Evolutionary conservation across 192 early-diverging fungal species (phyloP).

Genomic region (Backusella macrospora): DNA sequence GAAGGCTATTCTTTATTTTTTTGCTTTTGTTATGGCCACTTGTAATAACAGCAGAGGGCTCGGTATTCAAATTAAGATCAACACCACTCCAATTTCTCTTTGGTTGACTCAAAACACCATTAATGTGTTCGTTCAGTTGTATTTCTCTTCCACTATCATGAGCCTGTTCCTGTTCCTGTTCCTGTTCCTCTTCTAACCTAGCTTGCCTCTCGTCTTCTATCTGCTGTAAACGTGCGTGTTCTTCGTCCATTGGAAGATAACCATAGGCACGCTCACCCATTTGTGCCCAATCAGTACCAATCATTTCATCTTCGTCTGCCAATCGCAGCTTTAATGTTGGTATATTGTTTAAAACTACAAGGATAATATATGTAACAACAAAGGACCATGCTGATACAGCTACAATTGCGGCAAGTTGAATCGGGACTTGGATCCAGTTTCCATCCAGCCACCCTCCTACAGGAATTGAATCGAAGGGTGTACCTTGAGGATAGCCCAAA

Average conservation of each 20-base stretch:
- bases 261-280: conserved; percentile 80
- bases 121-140: conserved; percentile 4
- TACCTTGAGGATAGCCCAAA: conserved; percentile 56
- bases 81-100: conserved; percentile 1
- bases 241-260: conserved; percentile 37
- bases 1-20: not conserved
- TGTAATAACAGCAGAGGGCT: not conserved
- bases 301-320: conserved; percentile 67
- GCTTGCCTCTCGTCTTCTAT: not conserved
- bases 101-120: not conserved
- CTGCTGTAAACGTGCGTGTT: conserved; percentile 12
- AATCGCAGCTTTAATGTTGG: conserved; percentile 77
- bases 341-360: conserved; percentile 71
- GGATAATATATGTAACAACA: conserved; percentile 68
- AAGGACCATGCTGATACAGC: conserved; percentile 78
- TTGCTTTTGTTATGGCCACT: not conserved
- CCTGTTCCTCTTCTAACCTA: not conserved
- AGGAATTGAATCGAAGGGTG: conserved; percentile 47
- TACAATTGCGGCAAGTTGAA: conserved; percentile 74
- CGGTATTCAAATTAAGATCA: not conserved
- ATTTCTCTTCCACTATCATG: conserved; percentile 5
- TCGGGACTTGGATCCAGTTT: conserved; percentile 76
- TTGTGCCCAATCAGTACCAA: conserved; percentile 79
- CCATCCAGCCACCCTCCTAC: conserved; percentile 79
- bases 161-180: not conserved